Percentiles rank a stretch among this genome's conserved stretches.
Conservation (phyloP, 225 moss, liverwort and hornwort species). For the Pseudisothecium myosuroides region DNA sequence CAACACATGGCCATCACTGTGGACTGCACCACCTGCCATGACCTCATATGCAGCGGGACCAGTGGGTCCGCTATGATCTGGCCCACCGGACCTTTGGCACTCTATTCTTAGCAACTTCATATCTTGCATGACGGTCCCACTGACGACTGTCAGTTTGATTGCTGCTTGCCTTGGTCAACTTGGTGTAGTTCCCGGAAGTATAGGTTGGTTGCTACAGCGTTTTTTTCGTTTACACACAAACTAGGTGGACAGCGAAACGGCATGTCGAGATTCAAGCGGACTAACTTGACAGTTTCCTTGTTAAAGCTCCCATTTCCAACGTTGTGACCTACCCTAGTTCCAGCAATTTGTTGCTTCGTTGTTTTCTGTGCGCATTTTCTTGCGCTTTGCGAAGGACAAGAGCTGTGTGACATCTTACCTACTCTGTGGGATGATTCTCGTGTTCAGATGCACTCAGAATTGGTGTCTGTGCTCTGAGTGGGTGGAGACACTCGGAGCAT, state of each 20-base stretch:
- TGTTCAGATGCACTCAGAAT: not conserved
- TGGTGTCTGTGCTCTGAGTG: not conserved
- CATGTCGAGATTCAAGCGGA: slow-evolving; percentile 1
- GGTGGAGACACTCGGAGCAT: not conserved
- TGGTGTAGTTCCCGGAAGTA: not conserved
- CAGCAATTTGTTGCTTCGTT: not conserved
- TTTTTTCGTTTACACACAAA: not conserved
- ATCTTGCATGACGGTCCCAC: not conserved
- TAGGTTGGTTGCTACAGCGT: not conserved
- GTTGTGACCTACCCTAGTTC: not conserved
- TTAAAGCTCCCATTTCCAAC: not conserved
- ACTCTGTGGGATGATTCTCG: not conserved
- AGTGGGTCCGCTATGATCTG: not conserved
- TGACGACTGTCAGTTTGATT: not conserved
- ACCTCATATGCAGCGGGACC: not conserved
- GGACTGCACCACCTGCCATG: not conserved
- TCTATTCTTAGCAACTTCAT: not conserved
- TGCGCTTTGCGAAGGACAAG: not conserved
- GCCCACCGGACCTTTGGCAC: not conserved
- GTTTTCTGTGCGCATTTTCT: not conserved
- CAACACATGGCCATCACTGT: not conserved
- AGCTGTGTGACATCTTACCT: not conserved
- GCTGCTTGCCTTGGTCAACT: not conserved
- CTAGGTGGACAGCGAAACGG: not conserved
- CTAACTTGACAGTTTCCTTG: not conserved